Conservation (phyloP, 2,329 filamentous ascomycete species). For the Clarireedia sp. region DNA sequence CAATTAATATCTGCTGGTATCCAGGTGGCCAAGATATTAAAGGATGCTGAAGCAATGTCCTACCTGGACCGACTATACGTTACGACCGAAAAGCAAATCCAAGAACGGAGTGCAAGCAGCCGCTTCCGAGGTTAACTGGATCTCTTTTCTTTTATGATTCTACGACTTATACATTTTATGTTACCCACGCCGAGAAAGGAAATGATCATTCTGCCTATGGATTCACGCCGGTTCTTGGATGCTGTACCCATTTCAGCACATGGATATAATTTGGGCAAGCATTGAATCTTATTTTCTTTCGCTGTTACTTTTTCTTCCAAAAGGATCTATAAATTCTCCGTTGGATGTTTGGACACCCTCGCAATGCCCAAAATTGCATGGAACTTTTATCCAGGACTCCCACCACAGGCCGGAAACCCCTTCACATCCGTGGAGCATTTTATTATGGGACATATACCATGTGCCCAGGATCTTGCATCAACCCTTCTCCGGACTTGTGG, state of each 20-base stretch:
- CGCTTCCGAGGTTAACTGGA: slow-evolving; percentile 22
- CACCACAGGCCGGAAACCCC: background rate
- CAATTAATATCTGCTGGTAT: slow-evolving; percentile 82
- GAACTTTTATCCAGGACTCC: background rate
- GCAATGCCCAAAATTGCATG: background rate
- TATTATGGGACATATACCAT: no score
- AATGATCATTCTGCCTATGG: background rate
- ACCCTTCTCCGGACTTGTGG: no score
- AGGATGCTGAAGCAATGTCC: slow-evolving; percentile 42
- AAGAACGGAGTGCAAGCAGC: slow-evolving; percentile 46
- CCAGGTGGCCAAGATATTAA: slow-evolving; percentile 80
- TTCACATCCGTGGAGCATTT: background rate
- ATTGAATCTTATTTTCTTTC: background rate
- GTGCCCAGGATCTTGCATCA: no score
- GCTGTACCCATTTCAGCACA: background rate
- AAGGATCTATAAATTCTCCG: background rate
- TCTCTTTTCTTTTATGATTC: slow-evolving; percentile 14
- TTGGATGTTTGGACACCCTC: background rate
- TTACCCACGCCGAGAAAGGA: background rate
- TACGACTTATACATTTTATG: slow-evolving; percentile 19
- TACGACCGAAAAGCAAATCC: slow-evolving; percentile 71
- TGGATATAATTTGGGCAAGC: background rate
- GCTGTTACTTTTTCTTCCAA: background rate
- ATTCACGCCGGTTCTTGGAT: background rate
- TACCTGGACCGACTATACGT: slow-evolving; percentile 69